These are phyloP conservation scores for Priceomyces fermenticarens DNA, from an alignment of 805 yeast species.

Conservation along the genomic window DNA sequence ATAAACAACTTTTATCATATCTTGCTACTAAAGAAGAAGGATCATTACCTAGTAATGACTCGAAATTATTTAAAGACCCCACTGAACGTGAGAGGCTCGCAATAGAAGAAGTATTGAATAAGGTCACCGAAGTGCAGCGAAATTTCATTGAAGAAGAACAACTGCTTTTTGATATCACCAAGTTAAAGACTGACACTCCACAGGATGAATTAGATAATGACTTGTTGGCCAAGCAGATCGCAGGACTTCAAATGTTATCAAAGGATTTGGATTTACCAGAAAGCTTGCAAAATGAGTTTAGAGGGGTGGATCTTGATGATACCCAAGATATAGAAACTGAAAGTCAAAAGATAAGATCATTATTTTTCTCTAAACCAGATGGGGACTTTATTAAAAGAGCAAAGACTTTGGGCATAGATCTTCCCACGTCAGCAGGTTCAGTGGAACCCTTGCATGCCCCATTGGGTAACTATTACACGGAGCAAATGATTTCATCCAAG, in stretches of 20 bases:
- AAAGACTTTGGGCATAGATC: slow-evolving; percentile 34
- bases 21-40: slow-evolving; percentile 2
- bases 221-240: slow-evolving; percentile 54
- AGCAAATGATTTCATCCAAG: slow-evolving; percentile 50
- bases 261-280: slow-evolving; percentile 65
- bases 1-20: slow-evolving; percentile 10
- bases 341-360: slow-evolving; percentile 7
- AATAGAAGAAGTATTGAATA: slow-evolving; percentile 28
- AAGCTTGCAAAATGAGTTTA: slow-evolving; percentile 39
- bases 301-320: slow-evolving; percentile 7
- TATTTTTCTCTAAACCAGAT: slow-evolving; percentile 1
- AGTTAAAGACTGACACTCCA: slow-evolving; percentile 10
- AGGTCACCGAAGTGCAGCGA: slow-evolving; percentile 25
- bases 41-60: neutral
- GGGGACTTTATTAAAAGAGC: slow-evolving; percentile 33
- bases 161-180: slow-evolving; percentile 17
- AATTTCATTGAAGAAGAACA: slow-evolving; percentile 19
- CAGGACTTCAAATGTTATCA: slow-evolving; percentile 62
- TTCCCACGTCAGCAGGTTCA: slow-evolving; percentile 18
- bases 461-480: slow-evolving; percentile 51
- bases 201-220: slow-evolving; percentile 29
- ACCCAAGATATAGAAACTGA: slow-evolving; percentile 2
- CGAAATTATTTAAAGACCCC: slow-evolving; percentile 18
- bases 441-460: slow-evolving; percentile 35
- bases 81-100: slow-evolving; percentile 18